phyloP scores from a whole-genome alignment of 2,329 filamentous ascomycete species.

The Ascochyta pisi region DNA sequence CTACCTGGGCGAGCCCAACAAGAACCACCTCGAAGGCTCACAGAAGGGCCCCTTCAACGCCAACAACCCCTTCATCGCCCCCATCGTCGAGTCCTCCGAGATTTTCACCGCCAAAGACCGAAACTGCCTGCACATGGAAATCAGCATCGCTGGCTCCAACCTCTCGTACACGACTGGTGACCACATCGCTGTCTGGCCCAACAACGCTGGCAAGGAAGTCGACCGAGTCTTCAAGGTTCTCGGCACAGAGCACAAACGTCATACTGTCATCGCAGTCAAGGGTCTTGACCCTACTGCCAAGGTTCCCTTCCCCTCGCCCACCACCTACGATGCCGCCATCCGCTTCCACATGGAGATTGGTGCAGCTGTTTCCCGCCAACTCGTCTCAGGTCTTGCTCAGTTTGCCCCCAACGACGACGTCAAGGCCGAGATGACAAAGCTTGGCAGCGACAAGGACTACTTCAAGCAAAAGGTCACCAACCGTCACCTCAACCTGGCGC shows the following conservation, averaged over 20 bases:
- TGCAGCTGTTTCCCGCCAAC: slow-evolving; percentile 94
- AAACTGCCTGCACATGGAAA: slow-evolving; percentile 96
- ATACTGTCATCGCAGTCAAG: slow-evolving; percentile 87
- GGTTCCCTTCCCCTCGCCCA: slow-evolving; percentile 95
- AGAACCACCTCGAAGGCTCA: slow-evolving; percentile 86
- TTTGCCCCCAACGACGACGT: slow-evolving; percentile 85
- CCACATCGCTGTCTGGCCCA: slow-evolving; percentile 97
- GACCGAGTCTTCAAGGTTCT: slow-evolving; percentile 85
- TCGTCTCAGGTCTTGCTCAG: slow-evolving; percentile 82
- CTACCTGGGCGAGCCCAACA: slow-evolving; percentile 95
- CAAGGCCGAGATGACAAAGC: slow-evolving; percentile 86
- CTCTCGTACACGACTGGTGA: slow-evolving; percentile 95
- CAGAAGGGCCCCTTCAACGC: slow-evolving; percentile 92
- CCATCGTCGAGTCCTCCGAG: slow-evolving; percentile 88
- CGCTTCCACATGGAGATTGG: slow-evolving; percentile 98
- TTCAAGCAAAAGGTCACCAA: slow-evolving; percentile 86
- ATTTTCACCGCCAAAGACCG: slow-evolving; percentile 87
- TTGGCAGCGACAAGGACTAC: slow-evolving; percentile 93
- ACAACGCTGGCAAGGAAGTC: slow-evolving; percentile 90
- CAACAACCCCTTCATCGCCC: slow-evolving; percentile 96
- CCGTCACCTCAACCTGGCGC: slow-evolving; percentile 87
- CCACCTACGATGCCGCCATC: slow-evolving; percentile 90
- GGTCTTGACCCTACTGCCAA: slow-evolving; percentile 93
- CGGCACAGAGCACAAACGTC: slow-evolving; percentile 75
- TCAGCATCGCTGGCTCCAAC: slow-evolving; percentile 88